A percentile compares a stretch with the other conserved stretches of the same genome.
Evolutionary conservation across 2,329 filamentous ascomycete genomes (phyloP).

Genomic region (Scytalidium lignicola): DNA sequence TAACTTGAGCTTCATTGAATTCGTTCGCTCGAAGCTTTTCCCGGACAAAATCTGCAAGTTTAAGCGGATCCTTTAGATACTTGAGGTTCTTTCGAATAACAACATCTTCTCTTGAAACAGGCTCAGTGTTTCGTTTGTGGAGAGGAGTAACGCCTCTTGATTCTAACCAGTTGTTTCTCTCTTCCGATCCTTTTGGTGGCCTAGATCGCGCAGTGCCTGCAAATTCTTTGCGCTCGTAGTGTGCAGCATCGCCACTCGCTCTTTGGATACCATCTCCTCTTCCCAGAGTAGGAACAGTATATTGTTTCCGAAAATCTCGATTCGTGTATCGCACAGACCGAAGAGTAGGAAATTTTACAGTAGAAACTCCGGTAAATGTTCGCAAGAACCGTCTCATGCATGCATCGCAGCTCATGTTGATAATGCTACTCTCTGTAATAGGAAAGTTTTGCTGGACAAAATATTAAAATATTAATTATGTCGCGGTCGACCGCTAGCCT

Average conservation of each 20-base stretch:
- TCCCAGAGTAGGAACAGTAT: not conserved
- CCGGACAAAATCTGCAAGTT: constrained; percentile 64
- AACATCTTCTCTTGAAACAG: constrained; percentile 1
- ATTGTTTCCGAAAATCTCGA: not conserved
- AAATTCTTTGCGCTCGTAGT: not conserved
- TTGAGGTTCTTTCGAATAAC: constrained; percentile 17
- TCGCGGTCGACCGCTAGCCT: not conserved
- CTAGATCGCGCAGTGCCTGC: not conserved
- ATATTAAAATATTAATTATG: not conserved
- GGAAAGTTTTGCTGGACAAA: not conserved
- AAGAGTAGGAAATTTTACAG: constrained; percentile 5
- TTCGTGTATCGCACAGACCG: not conserved
- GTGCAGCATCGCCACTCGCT: not conserved
- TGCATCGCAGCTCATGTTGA: constrained; percentile 16
- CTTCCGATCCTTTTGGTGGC: not conserved
- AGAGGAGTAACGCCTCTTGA: constrained; percentile 15
- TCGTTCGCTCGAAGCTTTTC: constrained; percentile 53
- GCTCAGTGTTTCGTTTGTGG: constrained; percentile 3
- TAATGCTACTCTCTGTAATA: not conserved
- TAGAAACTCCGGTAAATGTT: constrained; percentile 19
- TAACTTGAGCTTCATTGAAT: constrained; percentile 59
- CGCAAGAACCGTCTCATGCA: constrained; percentile 25
- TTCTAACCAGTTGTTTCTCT: constrained; percentile 16
- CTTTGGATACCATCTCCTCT: not conserved
- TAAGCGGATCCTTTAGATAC: constrained; percentile 56